Percentiles rank a stretch among this genome's conserved stretches.
phyloP scores from a whole-genome alignment of 768 basidiomycete species.

The Trichaptum fuscoviolaceum region DNA sequence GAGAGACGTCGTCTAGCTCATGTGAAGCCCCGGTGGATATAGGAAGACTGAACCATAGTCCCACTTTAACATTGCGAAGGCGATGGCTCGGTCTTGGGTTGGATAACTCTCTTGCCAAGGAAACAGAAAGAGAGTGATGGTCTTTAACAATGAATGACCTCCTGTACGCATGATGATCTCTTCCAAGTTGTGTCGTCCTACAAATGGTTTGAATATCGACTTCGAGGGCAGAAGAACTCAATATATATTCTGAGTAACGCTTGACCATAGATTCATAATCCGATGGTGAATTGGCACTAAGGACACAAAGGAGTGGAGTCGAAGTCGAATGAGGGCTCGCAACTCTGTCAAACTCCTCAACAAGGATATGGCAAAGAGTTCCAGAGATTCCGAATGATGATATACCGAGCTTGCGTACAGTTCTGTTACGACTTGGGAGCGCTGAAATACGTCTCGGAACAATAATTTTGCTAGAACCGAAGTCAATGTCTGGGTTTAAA shows the following conservation, averaged over 20 bases:
- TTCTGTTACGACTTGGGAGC: neutral
- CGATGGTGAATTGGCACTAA: neutral
- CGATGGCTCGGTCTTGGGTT: neutral
- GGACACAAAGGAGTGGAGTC: neutral
- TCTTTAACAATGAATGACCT: neutral
- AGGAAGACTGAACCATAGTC: constrained; percentile 1
- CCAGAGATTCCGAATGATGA: neutral
- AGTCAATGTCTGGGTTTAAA: constrained; percentile 4
- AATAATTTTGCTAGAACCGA: neutral
- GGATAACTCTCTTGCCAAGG: neutral
- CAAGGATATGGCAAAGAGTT: neutral
- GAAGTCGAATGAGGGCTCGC: neutral
- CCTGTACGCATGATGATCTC: neutral
- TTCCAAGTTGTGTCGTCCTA: neutral
- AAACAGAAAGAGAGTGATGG: neutral
- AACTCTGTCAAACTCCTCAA: too few relatives aligned
- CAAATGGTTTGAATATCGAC: neutral
- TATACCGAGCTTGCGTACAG: neutral
- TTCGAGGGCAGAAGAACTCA: neutral
- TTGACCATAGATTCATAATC: neutral
- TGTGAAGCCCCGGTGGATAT: neutral
- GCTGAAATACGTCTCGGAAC: neutral
- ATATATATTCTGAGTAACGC: neutral
- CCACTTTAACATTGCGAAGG: neutral
- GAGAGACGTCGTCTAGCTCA: neutral